Percentiles rank a stretch among this genome's conserved stretches.
These are phyloP conservation scores for Mimosa bimucronata DNA, from an alignment of 306 rosid genomes.

Conservation along the genomic window DNA sequence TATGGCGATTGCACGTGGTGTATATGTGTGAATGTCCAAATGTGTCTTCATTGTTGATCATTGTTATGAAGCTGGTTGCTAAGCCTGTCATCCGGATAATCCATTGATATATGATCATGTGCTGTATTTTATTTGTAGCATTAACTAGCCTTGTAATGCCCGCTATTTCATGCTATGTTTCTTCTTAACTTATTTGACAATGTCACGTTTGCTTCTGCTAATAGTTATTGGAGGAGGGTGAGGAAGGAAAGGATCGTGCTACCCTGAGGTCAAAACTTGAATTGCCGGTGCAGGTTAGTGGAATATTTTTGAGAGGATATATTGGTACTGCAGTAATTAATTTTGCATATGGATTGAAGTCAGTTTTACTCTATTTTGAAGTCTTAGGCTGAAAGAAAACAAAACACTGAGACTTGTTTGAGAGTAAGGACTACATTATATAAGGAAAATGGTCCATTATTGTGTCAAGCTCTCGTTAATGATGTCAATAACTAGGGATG, in stretches of 20 bases:
- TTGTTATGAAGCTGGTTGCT: background rate
- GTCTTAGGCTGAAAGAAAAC: constrained; percentile 31
- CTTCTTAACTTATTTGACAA: constrained; percentile 31
- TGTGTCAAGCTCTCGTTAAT: too few species aligned
- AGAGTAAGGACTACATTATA: constrained; percentile 27
- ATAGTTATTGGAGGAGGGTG: constrained; percentile 95
- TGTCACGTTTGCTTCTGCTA: constrained; percentile 28
- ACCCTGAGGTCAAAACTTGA: constrained; percentile 97
- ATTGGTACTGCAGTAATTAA: constrained; percentile 13
- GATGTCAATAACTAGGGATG: too few species aligned
- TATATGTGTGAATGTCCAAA: background rate
- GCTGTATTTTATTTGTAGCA: background rate
- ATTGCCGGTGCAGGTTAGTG: constrained; percentile 94
- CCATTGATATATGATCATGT: background rate
- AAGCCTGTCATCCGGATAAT: background rate
- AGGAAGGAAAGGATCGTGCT: constrained; percentile 89
- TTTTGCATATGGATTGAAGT: constrained; percentile 29
- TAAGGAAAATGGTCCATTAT: background rate
- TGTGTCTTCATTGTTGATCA: background rate
- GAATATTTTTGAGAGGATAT: constrained; percentile 29
- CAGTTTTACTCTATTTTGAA: constrained; percentile 6
- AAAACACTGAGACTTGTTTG: constrained; percentile 9
- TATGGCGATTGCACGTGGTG: background rate
- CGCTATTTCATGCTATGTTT: constrained; percentile 6
- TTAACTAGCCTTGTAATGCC: background rate